Evolutionary conservation across 805 yeast genomes (phyloP).

Genomic region (Blastobotrys peoriensis): DNA sequence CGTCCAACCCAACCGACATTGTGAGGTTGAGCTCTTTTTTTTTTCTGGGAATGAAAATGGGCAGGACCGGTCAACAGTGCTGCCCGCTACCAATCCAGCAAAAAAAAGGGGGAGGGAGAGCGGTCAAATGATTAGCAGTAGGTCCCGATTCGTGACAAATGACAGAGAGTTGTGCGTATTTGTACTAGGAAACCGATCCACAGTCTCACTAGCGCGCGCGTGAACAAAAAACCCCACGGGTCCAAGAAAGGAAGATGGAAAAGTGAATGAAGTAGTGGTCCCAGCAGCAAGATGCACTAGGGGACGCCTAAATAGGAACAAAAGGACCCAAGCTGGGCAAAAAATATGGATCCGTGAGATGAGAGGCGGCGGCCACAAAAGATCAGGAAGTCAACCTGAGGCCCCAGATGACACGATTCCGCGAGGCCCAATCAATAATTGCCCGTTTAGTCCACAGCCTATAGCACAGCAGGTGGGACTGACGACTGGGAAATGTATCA

Average conservation of each 20-base stretch:
- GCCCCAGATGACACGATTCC: not conserved
- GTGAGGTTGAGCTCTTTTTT: not conserved
- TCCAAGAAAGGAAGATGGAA: not conserved
- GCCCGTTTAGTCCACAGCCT: too few species aligned
- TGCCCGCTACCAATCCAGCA: not conserved
- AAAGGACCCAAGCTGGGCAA: not conserved
- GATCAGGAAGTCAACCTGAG: not conserved
- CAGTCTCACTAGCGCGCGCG: not conserved
- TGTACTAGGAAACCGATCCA: not conserved
- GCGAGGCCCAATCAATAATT: not conserved
- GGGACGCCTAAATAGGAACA: not conserved
- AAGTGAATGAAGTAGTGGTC: not conserved
- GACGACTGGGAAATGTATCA: too few species aligned
- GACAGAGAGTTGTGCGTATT: not conserved
- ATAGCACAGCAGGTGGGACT: too few species aligned
- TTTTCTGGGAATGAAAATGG: not conserved
- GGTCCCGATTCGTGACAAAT: too few species aligned
- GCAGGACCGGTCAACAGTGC: not conserved
- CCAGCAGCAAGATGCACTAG: not conserved
- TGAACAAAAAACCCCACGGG: not conserved
- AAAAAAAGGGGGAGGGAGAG: too few species aligned
- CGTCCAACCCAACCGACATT: not conserved
- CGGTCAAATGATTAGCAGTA: too few species aligned
- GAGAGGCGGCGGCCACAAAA: not conserved
- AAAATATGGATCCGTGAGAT: not conserved